phyloP scores from a whole-genome alignment of 371 early-diverging fungal genomes.

The Thermomucor indicae-seudaticae region DNA sequence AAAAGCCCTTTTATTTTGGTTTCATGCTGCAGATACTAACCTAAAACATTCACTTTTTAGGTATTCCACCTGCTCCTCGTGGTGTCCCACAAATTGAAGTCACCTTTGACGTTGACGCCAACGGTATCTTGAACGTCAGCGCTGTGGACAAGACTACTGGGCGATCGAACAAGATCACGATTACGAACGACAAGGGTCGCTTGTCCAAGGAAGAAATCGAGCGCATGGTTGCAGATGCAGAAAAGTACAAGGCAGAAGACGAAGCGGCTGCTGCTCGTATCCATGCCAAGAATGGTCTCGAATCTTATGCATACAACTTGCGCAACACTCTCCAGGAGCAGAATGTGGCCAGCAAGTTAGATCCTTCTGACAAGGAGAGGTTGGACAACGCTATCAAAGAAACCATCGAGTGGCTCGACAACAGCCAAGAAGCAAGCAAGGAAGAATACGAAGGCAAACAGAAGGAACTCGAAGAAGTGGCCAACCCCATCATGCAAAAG shows the following conservation, averaged over 20 bases:
- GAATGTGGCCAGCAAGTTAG: constrained; percentile 62
- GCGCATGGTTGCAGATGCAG: constrained; percentile 87
- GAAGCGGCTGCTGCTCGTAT: constrained; percentile 77
- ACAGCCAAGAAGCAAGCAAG: constrained; percentile 76
- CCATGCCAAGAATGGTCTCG: constrained; percentile 82
- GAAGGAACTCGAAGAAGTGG: constrained; percentile 91
- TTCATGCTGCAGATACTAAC: too few relatives aligned
- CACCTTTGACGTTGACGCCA: constrained; percentile 92
- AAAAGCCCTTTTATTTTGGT: too few relatives aligned
- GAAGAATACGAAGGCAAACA: constrained; percentile 92
- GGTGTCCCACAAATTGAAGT: constrained; percentile 93
- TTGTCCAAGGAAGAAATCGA: constrained; percentile 88
- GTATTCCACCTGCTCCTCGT: constrained; percentile 88
- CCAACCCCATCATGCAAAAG: constrained; percentile 96
- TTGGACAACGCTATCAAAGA: constrained; percentile 79
- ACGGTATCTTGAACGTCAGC: constrained; percentile 93
- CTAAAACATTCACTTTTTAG: too few relatives aligned
- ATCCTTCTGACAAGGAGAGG: constrained; percentile 68
- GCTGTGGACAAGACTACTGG: constrained; percentile 92
- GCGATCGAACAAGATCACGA: constrained; percentile 75
- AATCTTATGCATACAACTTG: constrained; percentile 84
- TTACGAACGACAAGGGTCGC: constrained; percentile 92
- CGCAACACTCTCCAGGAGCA: constrained; percentile 80
- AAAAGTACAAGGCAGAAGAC: constrained; percentile 87
- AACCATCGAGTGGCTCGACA: constrained; percentile 84